Evolutionary conservation across 2,329 filamentous ascomycete genomes (phyloP).

Genomic region (Parasarocladium wereldwijsianum): DNA sequence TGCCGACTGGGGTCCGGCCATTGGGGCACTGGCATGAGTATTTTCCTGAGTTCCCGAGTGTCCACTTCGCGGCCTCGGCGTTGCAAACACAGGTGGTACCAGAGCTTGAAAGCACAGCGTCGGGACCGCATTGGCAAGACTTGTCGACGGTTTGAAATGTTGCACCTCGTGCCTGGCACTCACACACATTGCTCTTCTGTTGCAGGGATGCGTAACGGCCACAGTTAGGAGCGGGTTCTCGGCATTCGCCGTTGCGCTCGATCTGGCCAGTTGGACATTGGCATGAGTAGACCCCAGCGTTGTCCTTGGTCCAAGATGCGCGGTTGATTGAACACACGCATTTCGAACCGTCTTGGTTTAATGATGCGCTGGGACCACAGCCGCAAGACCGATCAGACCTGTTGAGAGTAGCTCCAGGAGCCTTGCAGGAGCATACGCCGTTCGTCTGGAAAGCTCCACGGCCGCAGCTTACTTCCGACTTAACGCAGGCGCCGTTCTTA

Average conservation of each 20-base stretch:
- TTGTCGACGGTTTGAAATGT: background rate
- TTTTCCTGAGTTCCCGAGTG: background rate
- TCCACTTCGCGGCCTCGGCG: background rate
- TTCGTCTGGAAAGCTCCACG: background rate
- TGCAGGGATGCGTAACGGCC: background rate
- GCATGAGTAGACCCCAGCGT: background rate
- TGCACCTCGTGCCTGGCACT: constrained; percentile 1
- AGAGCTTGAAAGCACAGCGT: background rate
- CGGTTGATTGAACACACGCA: constrained; percentile 1
- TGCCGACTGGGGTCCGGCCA: background rate
- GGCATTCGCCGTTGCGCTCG: background rate
- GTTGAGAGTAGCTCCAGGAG: constrained; percentile 2
- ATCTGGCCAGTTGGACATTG: constrained; percentile 1
- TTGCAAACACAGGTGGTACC: background rate
- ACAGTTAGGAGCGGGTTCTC: background rate
- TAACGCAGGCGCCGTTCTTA: background rate
- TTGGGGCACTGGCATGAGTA: constrained; percentile 2
- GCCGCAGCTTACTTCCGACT: background rate
- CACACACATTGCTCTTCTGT: background rate
- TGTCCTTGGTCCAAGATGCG: background rate
- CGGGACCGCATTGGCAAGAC: constrained; percentile 1
- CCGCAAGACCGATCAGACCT: constrained; percentile 1
- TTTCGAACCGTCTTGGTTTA: constrained; percentile 1
- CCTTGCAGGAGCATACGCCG: constrained; percentile 1
- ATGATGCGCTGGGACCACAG: background rate